These are phyloP conservation scores for Mycosarcoma mackinlayi DNA, from an alignment of 1,284 basidiomycete species.

Conservation along the genomic window DNA sequence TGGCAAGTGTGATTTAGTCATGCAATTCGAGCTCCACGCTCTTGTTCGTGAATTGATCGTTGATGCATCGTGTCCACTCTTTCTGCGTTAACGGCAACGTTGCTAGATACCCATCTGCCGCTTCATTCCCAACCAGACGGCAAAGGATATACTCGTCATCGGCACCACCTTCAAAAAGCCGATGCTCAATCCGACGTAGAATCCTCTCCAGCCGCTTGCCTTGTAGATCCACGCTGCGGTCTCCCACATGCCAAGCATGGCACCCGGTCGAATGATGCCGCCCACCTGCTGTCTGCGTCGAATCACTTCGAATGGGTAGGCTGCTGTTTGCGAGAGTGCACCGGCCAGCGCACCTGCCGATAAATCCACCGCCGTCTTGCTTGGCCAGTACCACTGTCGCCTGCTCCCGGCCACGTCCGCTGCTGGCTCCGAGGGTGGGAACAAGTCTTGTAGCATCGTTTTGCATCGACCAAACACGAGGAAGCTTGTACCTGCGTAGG, in stretches of 20 bases:
- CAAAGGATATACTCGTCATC: slow-evolving; percentile 76
- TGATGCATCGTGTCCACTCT: too few relatives aligned
- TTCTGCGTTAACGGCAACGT: not conserved
- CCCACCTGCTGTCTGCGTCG: slow-evolving; percentile 96
- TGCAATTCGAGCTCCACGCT: too few relatives aligned
- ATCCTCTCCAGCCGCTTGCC: slow-evolving; percentile 82
- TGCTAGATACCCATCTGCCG: slow-evolving; percentile 63
- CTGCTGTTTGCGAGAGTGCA: slow-evolving; percentile 85
- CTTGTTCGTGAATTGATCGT: too few relatives aligned
- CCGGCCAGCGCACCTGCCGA: slow-evolving; percentile 90
- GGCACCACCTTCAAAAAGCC: slow-evolving; percentile 97
- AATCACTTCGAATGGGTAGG: slow-evolving; percentile 96
- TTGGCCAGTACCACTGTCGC: slow-evolving; percentile 53
- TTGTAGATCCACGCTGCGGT: slow-evolving; percentile 74
- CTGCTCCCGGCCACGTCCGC: slow-evolving; percentile 12
- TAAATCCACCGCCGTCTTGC: slow-evolving; percentile 72
- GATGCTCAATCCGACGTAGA: slow-evolving; percentile 91
- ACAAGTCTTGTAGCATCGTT: slow-evolving; percentile 52
- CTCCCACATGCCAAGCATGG: slow-evolving; percentile 62
- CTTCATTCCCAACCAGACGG: slow-evolving; percentile 67
- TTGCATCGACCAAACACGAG: slow-evolving; percentile 71
- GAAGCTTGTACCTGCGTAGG: slow-evolving; percentile 96
- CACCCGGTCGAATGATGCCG: slow-evolving; percentile 69
- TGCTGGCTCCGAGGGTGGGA: slow-evolving; percentile 49
- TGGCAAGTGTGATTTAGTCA: too few relatives aligned